phyloP scores from a whole-genome alignment of 306 rosid species.

The Glycyrrhiza uralensis region DNA sequence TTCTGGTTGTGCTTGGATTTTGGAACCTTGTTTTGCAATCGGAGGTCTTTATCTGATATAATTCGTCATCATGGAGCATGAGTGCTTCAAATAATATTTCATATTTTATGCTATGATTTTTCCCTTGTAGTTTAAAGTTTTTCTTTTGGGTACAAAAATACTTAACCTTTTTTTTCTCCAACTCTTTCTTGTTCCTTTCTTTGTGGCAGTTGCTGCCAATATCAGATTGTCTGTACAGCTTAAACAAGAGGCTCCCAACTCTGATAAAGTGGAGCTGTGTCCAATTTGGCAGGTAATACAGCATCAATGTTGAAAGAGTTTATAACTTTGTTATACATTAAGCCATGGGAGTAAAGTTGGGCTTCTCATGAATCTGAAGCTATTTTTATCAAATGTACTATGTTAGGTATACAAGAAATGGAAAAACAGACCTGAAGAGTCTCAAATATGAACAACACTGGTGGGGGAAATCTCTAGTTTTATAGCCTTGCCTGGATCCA shows the following conservation, averaged over 20 bases:
- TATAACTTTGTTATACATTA: conserved; percentile 2
- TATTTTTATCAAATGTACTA: not conserved
- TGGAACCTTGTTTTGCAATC: conserved; percentile 14
- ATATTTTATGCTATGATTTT: conserved; percentile 18
- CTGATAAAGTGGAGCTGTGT: conserved; percentile 19
- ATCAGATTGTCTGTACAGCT: conserved; percentile 24
- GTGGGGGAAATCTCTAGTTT: conserved; percentile 17
- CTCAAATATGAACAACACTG: conserved; percentile 16
- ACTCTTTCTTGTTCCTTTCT: conserved; percentile 10
- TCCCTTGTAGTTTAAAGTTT: not conserved
- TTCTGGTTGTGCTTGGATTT: conserved; percentile 8
- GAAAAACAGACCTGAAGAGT: conserved; percentile 15
- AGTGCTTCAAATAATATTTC: not conserved
- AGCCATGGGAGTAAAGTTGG: not conserved
- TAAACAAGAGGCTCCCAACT: conserved; percentile 11
- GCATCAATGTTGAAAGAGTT: conserved; percentile 4
- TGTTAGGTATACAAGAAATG: conserved; percentile 38
- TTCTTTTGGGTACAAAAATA: not conserved
- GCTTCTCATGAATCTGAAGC: conserved; percentile 1
- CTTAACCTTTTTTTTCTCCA: not conserved
- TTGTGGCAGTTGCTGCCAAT: conserved; percentile 18
- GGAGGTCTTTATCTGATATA: not conserved
- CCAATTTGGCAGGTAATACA: conserved; percentile 34
- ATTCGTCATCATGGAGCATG: not conserved
- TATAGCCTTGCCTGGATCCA: conserved; percentile 56